Base-by-base conservation (phyloP, 192 early-diverging fungal species). In the Coemansia reversa region DNA sequence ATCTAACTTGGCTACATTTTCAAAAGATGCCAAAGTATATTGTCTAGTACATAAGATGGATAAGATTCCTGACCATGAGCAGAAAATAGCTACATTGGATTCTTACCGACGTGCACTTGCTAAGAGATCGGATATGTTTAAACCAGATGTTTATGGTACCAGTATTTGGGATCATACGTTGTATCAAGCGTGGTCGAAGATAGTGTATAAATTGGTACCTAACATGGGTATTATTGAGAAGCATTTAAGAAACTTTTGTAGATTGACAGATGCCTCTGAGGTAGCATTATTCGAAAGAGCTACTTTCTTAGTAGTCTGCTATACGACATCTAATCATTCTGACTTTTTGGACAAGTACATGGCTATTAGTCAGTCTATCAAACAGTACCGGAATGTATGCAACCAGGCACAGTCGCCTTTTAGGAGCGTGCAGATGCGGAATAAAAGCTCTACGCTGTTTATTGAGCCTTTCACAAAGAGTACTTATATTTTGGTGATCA, bases 41-140 rank as follows among this genome's bases (percentile, higher is more conserved):
- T 96, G 94, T 55, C 79, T 99, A 51, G 89, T 99, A 59, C 97
- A 99, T 70, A 99, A 99, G 70, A 97, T 99, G 91, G 97, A 99
- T 84, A 84, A 96, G 57, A 87, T 97, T 24, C 87, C 81, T 55
- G 90, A 91, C 47, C 83, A 88, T 2, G 79, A 89, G 49, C 75
- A 91, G 45, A 90, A 92, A 69, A 69, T 45, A 33, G 49, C 60
- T 23, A 60, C 58, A 9, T 29, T 84, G 22, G 68, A 74, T 32
- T 27, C 53, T 59, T 82, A 79, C 49, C 12, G 61, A 8, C 63
- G 39, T 25, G 65, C 62, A 45, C 23, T 83, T 39, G 62, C 29
- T 19, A 63, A 72, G 51, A 45, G 75, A 28, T 70, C 82, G n/a
- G 58, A 60, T 7, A 3, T 58, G 32, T 66, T 67, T 51, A 47